These are phyloP conservation scores for Malassezia yamatoensis DNA, from an alignment of 1,284 basidiomycete genomes.

Conservation along the genomic window DNA sequence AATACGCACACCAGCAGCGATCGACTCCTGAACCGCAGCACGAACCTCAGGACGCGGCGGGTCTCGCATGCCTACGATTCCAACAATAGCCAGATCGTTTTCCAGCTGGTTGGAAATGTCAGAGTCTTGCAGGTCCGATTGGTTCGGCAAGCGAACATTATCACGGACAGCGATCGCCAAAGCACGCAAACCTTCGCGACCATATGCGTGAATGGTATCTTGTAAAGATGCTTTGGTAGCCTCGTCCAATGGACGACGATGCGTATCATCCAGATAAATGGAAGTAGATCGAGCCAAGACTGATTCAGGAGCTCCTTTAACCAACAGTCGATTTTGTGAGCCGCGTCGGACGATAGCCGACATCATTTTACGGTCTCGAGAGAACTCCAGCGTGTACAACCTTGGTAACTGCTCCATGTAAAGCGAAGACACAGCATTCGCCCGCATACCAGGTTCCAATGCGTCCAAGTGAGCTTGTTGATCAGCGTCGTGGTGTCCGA, in stretches of 20 bases:
- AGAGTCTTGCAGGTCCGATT: slow-evolving; percentile 50
- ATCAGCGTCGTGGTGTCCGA: slow-evolving; percentile 51
- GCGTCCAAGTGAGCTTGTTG: slow-evolving; percentile 55
- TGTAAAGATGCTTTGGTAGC: slow-evolving; percentile 57
- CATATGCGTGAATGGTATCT: slow-evolving; percentile 61
- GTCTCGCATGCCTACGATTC: slow-evolving; percentile 93
- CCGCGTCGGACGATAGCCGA: slow-evolving; percentile 65
- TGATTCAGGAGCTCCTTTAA: slow-evolving; percentile 92
- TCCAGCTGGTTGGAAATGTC: slow-evolving; percentile 69
- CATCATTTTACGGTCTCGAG: slow-evolving; percentile 97
- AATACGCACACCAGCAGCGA: slow-evolving; percentile 83
- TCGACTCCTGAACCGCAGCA: slow-evolving; percentile 76
- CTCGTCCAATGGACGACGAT: slow-evolving; percentile 51
- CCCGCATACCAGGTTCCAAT: slow-evolving; percentile 59
- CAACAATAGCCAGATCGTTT: slow-evolving; percentile 69
- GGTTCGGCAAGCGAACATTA: slow-evolving; percentile 53
- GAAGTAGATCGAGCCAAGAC: slow-evolving; percentile 77
- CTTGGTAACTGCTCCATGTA: slow-evolving; percentile 69
- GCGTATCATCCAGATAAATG: slow-evolving; percentile 55
- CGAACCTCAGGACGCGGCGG: slow-evolving; percentile 90
- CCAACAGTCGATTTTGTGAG: slow-evolving; percentile 57
- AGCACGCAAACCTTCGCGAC: slow-evolving; percentile 70
- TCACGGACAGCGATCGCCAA: slow-evolving; percentile 82
- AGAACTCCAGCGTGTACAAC: slow-evolving; percentile 89
- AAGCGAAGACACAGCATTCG: slow-evolving; percentile 67